Conservation (phyloP, 2,329 filamentous ascomycete species). For the Cercospora beticola region DNA sequence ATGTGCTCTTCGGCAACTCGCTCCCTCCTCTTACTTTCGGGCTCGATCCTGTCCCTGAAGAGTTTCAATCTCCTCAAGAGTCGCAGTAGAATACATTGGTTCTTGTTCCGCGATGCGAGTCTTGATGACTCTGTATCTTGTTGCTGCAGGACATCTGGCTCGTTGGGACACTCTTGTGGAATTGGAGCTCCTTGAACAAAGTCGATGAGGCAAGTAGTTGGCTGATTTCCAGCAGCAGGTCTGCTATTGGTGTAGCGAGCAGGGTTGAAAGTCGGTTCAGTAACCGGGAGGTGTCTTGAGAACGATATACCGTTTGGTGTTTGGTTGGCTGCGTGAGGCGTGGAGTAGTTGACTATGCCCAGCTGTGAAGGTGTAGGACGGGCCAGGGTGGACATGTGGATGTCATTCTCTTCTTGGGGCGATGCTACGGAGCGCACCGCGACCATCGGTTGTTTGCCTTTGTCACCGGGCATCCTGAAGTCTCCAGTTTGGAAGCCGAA, state of each 20-base stretch:
- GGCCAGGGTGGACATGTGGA: neutral
- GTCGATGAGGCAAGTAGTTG: neutral
- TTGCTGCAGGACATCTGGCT: neutral
- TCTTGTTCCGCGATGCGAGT: neutral
- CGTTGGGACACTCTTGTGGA: neutral
- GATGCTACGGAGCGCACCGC: neutral
- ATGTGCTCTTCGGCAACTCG: neutral
- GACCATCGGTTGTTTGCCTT: neutral
- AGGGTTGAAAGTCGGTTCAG: neutral
- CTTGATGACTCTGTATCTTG: neutral
- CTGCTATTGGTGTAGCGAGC: neutral
- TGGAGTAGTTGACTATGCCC: neutral
- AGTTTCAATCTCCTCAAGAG: neutral
- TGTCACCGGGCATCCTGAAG: neutral
- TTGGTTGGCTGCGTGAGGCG: neutral
- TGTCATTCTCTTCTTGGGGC: neutral
- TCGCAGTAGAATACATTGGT: neutral
- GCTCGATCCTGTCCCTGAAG: neutral
- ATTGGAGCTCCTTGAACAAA: neutral
- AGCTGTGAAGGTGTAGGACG: neutral
- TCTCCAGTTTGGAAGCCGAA: neutral
- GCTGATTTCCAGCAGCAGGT: neutral
- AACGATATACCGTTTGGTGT: neutral
- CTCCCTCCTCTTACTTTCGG: neutral
- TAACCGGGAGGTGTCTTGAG: neutral